Evolutionary conservation across 371 early-diverging fungal genomes (phyloP).

Genomic region (Rhizopus sp.): DNA sequence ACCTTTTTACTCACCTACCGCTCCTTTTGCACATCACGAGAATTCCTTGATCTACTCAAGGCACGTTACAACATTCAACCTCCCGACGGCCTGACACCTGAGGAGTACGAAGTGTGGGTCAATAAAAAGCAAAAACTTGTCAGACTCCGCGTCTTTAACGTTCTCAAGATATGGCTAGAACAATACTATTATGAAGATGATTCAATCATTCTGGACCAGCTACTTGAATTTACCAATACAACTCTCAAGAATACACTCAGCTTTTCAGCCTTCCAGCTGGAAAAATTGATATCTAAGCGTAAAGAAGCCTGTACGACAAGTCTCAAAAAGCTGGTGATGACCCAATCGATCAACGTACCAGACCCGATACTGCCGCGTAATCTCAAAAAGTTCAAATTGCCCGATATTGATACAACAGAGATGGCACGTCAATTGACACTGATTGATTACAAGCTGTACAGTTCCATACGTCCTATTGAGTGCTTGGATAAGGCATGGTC

Average conservation of each 20-base stretch:
- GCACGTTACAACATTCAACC: slow-evolving; percentile 76
- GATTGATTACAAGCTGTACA: slow-evolving; percentile 79
- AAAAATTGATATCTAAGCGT: slow-evolving; percentile 70
- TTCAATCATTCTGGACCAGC: slow-evolving; percentile 60
- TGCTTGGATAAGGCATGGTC: slow-evolving; percentile 91
- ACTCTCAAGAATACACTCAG: slow-evolving; percentile 71
- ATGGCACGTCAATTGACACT: slow-evolving; percentile 93
- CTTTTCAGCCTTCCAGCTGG: slow-evolving; percentile 76
- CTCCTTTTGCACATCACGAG: slow-evolving; percentile 78
- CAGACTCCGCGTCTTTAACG: slow-evolving; percentile 86
- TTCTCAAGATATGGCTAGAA: slow-evolving; percentile 93
- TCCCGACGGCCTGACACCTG: slow-evolving; percentile 61
- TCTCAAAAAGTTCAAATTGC: slow-evolving; percentile 63
- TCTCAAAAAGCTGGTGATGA: slow-evolving; percentile 67
- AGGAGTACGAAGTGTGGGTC: slow-evolving; percentile 75
- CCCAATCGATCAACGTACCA: slow-evolving; percentile 56
- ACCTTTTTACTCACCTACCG: slow-evolving; percentile 91
- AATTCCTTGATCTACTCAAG: slow-evolving; percentile 70
- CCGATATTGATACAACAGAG: slow-evolving; percentile 90
- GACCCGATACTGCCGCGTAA: slow-evolving; percentile 72
- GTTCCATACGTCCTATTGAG: slow-evolving; percentile 80
- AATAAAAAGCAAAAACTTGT: slow-evolving; percentile 84
- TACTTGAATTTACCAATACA: slow-evolving; percentile 76
- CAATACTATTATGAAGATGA: slow-evolving; percentile 80
- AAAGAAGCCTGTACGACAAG: slow-evolving; percentile 48